Base-by-base conservation (phyloP, 1,139 yeast genomes). In the Yamadazyma spencermartinsiae region DNA sequence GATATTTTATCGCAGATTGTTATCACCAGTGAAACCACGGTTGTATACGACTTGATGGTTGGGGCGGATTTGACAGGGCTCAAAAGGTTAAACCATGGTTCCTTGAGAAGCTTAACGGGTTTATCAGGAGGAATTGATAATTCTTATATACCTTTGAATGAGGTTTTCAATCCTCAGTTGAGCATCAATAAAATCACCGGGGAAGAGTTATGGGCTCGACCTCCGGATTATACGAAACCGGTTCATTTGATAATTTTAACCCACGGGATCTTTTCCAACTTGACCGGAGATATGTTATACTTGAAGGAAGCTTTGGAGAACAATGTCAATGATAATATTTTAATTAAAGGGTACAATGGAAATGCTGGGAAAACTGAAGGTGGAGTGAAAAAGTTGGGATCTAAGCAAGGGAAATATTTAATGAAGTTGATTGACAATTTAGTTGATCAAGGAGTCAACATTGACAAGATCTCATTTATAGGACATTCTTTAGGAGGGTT, bases 401-500 rank as follows among this genome's bases (percentile, higher is more conserved):
- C 77, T 31, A 68, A 86, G 27, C 71, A 90, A 30, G 97, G 92
- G 0, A 82, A 83, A 46, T 84, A 76, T 58, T 64, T 92, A 20
- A 71, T 82, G 11, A 68, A 75, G 13, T 76, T 82, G 34, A 68
- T 86, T 3, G 60, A 61, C 16, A 60, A 58, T 16, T 36, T 55
- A 16, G 11, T 45, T 9, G 65, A 65, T 14, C 54, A 57, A 27
- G 55, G 45, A 1, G 46, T 58, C 8, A 56, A 63, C 12, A 72
- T 85, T 8, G 58, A 62, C 3, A 82, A 79, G 50, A 80, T 92
- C 4, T 89, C 98, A 2, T 90, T 92, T 51, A 72, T 94, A 26
- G 96, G 90, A 0, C 98, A 92, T 61, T 90, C 98, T 0, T 63
- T 92, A 13, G 98, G 98, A 15, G 98, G 98, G 0, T 67, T 86